These are phyloP conservation scores for Calonectria leucothoes DNA, from an alignment of 2,329 filamentous ascomycete species.

Conservation along the genomic window DNA sequence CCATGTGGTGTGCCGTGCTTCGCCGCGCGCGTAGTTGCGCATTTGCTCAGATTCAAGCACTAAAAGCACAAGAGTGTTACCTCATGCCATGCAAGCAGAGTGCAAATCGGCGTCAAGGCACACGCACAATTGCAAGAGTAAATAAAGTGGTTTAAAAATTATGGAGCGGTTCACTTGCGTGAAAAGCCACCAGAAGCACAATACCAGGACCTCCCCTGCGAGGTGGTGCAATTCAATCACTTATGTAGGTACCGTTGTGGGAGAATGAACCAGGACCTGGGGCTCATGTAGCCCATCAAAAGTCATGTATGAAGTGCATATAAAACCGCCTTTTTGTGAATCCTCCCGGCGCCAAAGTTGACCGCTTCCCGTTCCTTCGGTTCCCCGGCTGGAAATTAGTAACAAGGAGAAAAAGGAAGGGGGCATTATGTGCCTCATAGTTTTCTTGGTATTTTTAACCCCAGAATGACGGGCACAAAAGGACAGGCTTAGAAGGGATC, in stretches of 20 bases:
- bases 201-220: constrained; percentile 15
- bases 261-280: constrained; percentile 17
- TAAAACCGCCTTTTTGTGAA: neutral
- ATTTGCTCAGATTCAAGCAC: neutral
- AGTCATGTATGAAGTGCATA: constrained; percentile 14
- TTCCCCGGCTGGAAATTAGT: constrained; percentile 9
- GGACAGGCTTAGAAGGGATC: constrained; percentile 1
- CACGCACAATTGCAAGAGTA: neutral
- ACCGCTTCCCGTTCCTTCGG: constrained; percentile 13
- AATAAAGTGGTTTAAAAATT: neutral
- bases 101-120: neutral
- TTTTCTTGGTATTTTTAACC: neutral
- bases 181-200: neutral
- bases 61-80: neutral
- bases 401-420: too few relatives aligned
- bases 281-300: constrained; percentile 11
- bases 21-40: neutral
- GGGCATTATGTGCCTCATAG: constrained; percentile 19
- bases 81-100: constrained; percentile 1
- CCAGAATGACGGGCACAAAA: neutral
- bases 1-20: constrained; percentile 23
- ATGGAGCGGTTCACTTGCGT: neutral
- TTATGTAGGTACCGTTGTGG: constrained; percentile 18
- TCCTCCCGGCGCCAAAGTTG: constrained; percentile 11
- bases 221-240: constrained; percentile 14